phyloP scores from a whole-genome alignment of 176 grass and related monocot genomes.

The Pontederia crassipes region DNA sequence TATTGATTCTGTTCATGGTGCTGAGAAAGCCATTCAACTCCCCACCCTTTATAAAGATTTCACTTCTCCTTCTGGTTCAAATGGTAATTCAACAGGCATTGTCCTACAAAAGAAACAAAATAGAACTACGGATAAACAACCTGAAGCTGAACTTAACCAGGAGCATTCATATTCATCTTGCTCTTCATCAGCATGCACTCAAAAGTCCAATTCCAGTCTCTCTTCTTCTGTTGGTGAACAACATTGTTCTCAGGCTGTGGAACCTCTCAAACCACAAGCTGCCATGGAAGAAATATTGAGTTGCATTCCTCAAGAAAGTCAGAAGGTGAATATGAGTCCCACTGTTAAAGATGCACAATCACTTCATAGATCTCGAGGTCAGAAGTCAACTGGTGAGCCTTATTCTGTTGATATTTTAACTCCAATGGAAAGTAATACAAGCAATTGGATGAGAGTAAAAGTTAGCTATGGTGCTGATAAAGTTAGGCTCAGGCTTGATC shows the following conservation, averaged over 20 bases:
- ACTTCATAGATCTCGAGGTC: slow-evolving; percentile 22
- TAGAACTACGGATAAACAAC: slow-evolving; percentile 21
- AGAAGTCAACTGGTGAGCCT: slow-evolving; percentile 20
- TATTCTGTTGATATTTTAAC: slow-evolving; percentile 27
- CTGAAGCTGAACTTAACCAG: slow-evolving; percentile 13
- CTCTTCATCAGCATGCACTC: slow-evolving; percentile 45
- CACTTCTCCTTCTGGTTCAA: slow-evolving; percentile 42
- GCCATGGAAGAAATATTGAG: slow-evolving; percentile 20
- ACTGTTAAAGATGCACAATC: slow-evolving; percentile 23
- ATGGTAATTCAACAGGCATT: slow-evolving; percentile 46
- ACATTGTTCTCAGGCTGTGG: slow-evolving; percentile 22
- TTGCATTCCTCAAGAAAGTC: slow-evolving; percentile 34
- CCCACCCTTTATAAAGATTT: slow-evolving; percentile 70
- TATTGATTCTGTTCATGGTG: slow-evolving; percentile 89
- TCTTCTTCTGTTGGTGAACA: slow-evolving; percentile 40
- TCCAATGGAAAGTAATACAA: slow-evolving; percentile 24
- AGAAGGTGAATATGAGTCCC: slow-evolving; percentile 28
- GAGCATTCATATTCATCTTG: slow-evolving; percentile 40
- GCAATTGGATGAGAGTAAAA: slow-evolving; percentile 61
- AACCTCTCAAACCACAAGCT: slow-evolving; percentile 26
- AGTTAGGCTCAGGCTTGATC: slow-evolving; percentile 59
- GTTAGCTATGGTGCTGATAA: slow-evolving; percentile 67
- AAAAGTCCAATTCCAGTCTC: slow-evolving; percentile 54
- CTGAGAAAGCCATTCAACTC: slow-evolving; percentile 65
- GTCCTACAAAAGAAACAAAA: slow-evolving; percentile 27